phyloP scores from a whole-genome alignment of 2,329 filamentous ascomycete genomes.

The Aspergillus transmontanensis region DNA sequence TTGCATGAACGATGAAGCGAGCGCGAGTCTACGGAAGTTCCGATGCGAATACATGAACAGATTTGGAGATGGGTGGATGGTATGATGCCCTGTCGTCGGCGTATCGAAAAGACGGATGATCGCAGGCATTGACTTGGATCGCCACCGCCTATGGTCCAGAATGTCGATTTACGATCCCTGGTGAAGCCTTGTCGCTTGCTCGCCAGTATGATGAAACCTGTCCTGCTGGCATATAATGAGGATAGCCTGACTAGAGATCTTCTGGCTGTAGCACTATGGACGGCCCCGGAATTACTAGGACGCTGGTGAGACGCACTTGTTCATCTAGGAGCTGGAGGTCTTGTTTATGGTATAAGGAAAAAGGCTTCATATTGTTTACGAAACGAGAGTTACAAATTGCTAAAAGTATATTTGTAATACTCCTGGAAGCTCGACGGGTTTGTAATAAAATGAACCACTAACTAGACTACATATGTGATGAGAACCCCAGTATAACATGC shows the following conservation, averaged over 20 bases:
- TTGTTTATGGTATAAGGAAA: neutral
- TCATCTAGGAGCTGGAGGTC: neutral
- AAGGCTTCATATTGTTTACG: neutral
- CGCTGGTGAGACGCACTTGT: neutral
- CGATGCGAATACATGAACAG: constrained; percentile 26
- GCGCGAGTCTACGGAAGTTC: constrained; percentile 35
- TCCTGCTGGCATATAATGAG: neutral
- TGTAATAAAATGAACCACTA: too few relatives aligned
- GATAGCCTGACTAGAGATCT: neutral
- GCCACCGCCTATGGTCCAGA: neutral
- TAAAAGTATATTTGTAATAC: neutral
- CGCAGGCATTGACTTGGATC: neutral
- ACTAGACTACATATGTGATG: neutral
- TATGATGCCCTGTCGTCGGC: constrained; percentile 1
- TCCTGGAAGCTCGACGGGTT: neutral
- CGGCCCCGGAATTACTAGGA: neutral
- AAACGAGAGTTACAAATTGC: neutral
- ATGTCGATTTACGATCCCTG: neutral
- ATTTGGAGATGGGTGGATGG: constrained; percentile 26
- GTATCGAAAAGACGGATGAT: neutral
- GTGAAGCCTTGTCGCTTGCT: neutral
- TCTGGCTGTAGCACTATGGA: neutral
- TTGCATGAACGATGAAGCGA: constrained; percentile 39
- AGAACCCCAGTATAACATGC: neutral
- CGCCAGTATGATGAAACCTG: neutral